Conservation (phyloP, 2,329 filamentous ascomycete species). For the Botrytis medusae region DNA sequence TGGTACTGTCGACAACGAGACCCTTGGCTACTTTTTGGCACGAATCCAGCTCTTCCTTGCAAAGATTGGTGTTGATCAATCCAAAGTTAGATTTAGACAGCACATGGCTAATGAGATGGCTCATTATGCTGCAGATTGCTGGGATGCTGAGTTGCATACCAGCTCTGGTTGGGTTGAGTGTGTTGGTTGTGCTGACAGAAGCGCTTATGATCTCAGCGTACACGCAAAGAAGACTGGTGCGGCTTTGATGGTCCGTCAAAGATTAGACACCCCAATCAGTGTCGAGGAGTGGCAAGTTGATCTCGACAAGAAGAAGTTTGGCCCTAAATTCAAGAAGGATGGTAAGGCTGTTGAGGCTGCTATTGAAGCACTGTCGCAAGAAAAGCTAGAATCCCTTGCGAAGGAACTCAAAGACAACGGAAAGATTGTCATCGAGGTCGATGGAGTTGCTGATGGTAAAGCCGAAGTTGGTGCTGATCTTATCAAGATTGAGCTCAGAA, state of each 20-base stretch:
- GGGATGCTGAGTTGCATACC: conserved; percentile 92
- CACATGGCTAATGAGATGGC: conserved; percentile 92
- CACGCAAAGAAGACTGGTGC: conserved; percentile 91
- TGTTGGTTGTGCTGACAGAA: conserved; percentile 93
- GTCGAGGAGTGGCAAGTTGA: conserved; percentile 88
- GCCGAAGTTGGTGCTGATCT: conserved; percentile 79
- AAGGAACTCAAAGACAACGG: conserved; percentile 71
- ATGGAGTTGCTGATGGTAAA: conserved; percentile 64
- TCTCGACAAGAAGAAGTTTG: conserved; percentile 93
- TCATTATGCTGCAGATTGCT: conserved; percentile 95
- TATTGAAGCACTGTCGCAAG: conserved; percentile 67
- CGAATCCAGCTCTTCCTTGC: conserved; percentile 88
- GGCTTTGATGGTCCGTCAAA: conserved; percentile 81
- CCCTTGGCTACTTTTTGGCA: conserved; percentile 93
- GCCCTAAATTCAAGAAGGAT: conserved; percentile 93
- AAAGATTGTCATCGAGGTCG: conserved; percentile 75
- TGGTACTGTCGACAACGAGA: conserved; percentile 92
- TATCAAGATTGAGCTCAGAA: conserved; percentile 80
- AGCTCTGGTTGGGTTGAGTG: conserved; percentile 98
- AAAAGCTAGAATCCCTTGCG: conserved; percentile 76
- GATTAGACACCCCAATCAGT: conserved; percentile 71
- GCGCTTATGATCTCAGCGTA: conserved; percentile 89
- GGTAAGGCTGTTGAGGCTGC: conserved; percentile 81
- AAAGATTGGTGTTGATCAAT: conserved; percentile 82
- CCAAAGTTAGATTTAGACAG: conserved; percentile 92